Conservation (phyloP, 2,329 filamentous ascomycete species). For the Scedosporium dehoogii region DNA sequence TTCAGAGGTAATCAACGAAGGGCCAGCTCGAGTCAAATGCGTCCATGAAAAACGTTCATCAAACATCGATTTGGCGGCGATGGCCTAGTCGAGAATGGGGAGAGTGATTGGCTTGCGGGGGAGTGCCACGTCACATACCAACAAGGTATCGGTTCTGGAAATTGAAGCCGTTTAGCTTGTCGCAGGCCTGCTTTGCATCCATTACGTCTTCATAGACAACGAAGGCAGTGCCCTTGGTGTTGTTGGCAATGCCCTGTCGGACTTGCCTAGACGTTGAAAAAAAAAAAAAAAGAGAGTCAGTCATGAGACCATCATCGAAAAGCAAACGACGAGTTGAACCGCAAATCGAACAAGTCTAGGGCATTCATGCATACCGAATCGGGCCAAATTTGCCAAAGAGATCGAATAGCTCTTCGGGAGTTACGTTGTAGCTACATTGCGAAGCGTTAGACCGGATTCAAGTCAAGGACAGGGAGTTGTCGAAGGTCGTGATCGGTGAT, state of each 20-base stretch:
- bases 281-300: conserved; percentile 1
- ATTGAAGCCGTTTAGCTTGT: conserved; percentile 99
- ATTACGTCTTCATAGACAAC: conserved; percentile 99
- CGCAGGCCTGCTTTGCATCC: conserved; percentile 97
- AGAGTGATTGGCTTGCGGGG: not conserved
- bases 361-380: conserved; percentile 60
- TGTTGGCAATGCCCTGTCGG: conserved; percentile 91
- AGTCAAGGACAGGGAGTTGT: not conserved
- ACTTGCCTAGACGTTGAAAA: conserved; percentile 61
- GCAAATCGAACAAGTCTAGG: not conserved
- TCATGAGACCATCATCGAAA: not conserved
- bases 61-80: not conserved
- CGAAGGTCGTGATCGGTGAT: not conserved
- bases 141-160: conserved; percentile 99
- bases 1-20: not conserved
- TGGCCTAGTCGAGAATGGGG: not conserved
- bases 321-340: not conserved
- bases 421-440: conserved; percentile 82
- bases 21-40: not conserved
- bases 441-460: conserved; percentile 27
- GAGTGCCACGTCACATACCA: conserved; percentile 47
- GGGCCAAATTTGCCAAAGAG: conserved; percentile 97
- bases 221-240: conserved; percentile 97
- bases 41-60: not conserved
- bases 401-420: conserved; percentile 94